These are phyloP conservation scores for Allomyces macrogynus DNA, from an alignment of 192 early-diverging fungal genomes.

Conservation along the genomic window DNA sequence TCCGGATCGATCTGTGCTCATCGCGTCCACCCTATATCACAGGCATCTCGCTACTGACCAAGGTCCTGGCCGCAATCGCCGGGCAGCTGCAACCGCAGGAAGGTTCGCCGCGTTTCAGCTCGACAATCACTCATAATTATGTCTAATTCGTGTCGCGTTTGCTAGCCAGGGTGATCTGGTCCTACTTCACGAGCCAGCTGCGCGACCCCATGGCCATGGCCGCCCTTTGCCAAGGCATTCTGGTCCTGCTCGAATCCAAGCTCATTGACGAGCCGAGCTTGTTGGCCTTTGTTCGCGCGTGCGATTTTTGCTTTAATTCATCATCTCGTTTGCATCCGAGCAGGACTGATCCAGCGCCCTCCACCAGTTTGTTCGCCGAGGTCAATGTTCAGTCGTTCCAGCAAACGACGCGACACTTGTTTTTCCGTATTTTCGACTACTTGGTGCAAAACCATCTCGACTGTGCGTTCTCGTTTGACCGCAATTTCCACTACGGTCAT, in stretches of 20 bases:
- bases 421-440: conserved; percentile 50
- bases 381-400: conserved; percentile 82
- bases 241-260: conserved; percentile 6
- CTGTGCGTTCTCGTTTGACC: conserved; percentile 14
- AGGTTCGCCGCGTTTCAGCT: not conserved
- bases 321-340: not conserved
- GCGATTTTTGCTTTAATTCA: conserved; percentile 3
- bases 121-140: not conserved
- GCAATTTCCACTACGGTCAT: conserved; percentile 5
- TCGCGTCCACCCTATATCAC: not conserved
- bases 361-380: conserved; percentile 50
- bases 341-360: not conserved
- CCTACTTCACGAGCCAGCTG: too few species aligned
- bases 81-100: conserved; percentile 3
- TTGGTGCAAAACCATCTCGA: conserved; percentile 35
- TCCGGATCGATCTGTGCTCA: conserved; percentile 1
- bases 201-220: too few species aligned
- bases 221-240: too few species aligned
- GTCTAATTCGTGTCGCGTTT: not conserved
- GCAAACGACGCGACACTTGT: conserved; percentile 54
- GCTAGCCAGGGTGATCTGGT: not conserved
- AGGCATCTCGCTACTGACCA: conserved; percentile 44
- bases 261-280: conserved; percentile 26
- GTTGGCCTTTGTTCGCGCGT: conserved; percentile 3
- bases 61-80: conserved; percentile 27